phyloP scores from a whole-genome alignment of 805 yeast genomes.

The Candida coquimbonensis region DNA sequence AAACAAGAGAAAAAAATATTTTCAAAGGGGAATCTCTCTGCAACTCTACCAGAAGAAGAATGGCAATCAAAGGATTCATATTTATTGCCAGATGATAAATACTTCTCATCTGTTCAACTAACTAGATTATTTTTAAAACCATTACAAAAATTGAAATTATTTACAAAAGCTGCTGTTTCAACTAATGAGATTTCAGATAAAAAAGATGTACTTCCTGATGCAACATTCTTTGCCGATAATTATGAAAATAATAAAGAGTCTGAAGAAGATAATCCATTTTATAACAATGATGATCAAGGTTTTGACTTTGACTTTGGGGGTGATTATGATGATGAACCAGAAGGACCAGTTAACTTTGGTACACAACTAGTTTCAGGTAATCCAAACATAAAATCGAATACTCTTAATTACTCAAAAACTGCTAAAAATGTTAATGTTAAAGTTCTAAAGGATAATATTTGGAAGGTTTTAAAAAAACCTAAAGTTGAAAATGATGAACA shows the following conservation, averaged over 20 bases:
- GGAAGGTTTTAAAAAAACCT: slow-evolving; percentile 43
- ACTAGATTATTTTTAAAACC: slow-evolving; percentile 69
- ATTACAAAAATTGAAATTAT: slow-evolving; percentile 32
- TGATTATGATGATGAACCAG: slow-evolving; percentile 6
- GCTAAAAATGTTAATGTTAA: slow-evolving; percentile 79
- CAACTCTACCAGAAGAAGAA: slow-evolving; percentile 35
- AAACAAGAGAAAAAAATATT: slow-evolving; percentile 35
- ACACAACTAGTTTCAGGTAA: slow-evolving; percentile 24
- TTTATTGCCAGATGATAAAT: slow-evolving; percentile 65
- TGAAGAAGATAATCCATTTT: slow-evolving; percentile 16
- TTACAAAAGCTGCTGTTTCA: slow-evolving; percentile 12
- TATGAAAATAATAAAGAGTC: slow-evolving; percentile 34
- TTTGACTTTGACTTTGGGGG: slow-evolving; percentile 19
- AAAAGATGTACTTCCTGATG: slow-evolving; percentile 44
- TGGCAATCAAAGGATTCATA: slow-evolving; percentile 36
- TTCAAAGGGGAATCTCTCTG: slow-evolving; percentile 27
- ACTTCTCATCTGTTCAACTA: slow-evolving; percentile 62
- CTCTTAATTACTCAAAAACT: slow-evolving; percentile 55
- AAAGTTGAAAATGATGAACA: neutral
- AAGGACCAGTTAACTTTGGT: slow-evolving; percentile 16
- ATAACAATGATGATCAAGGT: slow-evolving; percentile 4
- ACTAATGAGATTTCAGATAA: slow-evolving; percentile 8
- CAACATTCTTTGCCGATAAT: slow-evolving; percentile 65
- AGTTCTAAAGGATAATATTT: slow-evolving; percentile 63
- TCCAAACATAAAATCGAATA: slow-evolving; percentile 30